Base-by-base conservation (phyloP, 768 basidiomycete species). In the Suillus cothurnatus region DNA sequence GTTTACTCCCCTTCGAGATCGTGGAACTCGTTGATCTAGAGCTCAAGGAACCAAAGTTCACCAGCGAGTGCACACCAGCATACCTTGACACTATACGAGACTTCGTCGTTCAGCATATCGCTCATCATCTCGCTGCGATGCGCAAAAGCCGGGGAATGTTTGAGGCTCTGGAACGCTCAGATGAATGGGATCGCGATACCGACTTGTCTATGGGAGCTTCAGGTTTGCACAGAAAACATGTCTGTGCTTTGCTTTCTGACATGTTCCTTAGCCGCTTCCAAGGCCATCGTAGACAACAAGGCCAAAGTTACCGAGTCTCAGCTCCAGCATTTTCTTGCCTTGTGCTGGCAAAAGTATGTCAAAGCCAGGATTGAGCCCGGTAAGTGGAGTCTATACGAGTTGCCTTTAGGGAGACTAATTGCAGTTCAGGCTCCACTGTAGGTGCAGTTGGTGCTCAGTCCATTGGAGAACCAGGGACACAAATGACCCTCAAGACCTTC, bases 401-500 rank as follows among this genome's bases (percentile, higher is more conserved):
- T 34, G 14, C 43, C n/a, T 1, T 39, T 31, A n/a, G 12, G 19
- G 2, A 17, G 4, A 53, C 4, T 50, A 45, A 45, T 17, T 32
- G 12, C 26, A 23, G 3, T 53, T 36, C 59, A 94, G 95, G 96
- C 12, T 98, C 97, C 0, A 99, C 97, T 23, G 97, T 99, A 23
- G 97, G 97, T 34, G 97, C 97, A 36, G 95, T 99, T 49, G 97
- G 97, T 5, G 97, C 97, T 6, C 97, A 99, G 74, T 99, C 97
- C 1, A 99, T 99, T 68, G 97, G 97, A 72, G 97, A 99, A 78
- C 97, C 97, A 1, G 97, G 97, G 49, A 99, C 97, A 0, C 97
- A 99, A 75, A 99, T 99, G 97, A 99, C 97, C 2, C 78, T 99
- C 69, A 99, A 99, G 80, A 99, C 97, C 63, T 99, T 99, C 88